A percentile compares a stretch with the other conserved stretches of the same genome.
These are phyloP conservation scores for Eucommia ulmoides DNA, from an alignment of 257 asterid genomes.

Conservation along the genomic window DNA sequence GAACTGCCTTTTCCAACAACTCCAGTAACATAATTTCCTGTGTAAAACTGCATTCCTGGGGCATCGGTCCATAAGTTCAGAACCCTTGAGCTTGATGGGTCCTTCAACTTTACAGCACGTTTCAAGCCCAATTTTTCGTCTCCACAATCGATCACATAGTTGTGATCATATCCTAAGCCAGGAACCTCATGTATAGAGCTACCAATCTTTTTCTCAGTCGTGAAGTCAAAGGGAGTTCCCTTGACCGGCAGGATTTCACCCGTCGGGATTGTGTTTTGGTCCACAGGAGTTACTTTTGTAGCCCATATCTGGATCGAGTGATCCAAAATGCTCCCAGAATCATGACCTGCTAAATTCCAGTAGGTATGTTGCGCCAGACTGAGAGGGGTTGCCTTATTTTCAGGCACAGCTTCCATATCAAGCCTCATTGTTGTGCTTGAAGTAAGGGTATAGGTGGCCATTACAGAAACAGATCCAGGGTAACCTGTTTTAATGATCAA, in stretches of 20 bases:
- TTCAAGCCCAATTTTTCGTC: constrained; percentile 59
- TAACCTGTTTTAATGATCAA: constrained; percentile 48
- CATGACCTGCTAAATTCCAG: constrained; percentile 88
- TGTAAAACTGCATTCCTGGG: constrained; percentile 95
- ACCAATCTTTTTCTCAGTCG: constrained; percentile 54
- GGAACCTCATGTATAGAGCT: constrained; percentile 50
- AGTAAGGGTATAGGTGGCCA: constrained; percentile 64
- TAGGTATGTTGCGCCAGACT: constrained; percentile 93
- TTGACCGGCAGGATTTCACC: constrained; percentile 74
- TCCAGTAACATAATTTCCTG: constrained; percentile 73
- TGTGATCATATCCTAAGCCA: constrained; percentile 88
- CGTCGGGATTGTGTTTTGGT: constrained; percentile 62
- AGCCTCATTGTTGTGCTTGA: constrained; percentile 73
- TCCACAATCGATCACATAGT: constrained; percentile 69
- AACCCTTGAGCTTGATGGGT: constrained; percentile 70
- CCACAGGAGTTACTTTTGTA: constrained; percentile 69
- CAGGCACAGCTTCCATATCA: constrained; percentile 87
- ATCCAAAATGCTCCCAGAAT: constrained; percentile 54
- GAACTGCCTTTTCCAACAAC: constrained; percentile 77
- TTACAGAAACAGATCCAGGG: constrained; percentile 73
- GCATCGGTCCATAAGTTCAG: constrained; percentile 82
- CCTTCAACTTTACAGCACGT: constrained; percentile 73
- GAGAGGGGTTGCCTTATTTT: constrained; percentile 72
- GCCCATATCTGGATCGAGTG: constrained; percentile 71
- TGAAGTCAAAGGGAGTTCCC: constrained; percentile 86